Base-by-base conservation (phyloP, 495 filamentous ascomycete genomes). In the Venustampulla echinocandica region DNA sequence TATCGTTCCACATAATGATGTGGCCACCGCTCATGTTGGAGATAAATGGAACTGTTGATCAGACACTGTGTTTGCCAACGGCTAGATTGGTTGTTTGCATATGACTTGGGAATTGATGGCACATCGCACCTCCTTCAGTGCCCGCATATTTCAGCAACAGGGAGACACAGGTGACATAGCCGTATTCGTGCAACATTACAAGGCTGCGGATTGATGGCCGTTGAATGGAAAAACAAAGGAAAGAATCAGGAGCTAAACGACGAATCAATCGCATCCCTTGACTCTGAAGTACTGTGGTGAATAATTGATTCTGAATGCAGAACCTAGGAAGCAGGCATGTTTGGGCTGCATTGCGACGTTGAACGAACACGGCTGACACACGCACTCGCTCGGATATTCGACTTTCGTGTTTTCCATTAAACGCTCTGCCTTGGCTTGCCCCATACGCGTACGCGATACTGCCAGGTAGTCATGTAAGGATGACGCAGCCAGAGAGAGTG, bases 281-380 rank as follows among this genome's bases (percentile, higher is more conserved):
- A 3, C 14, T 39, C 20, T n/a, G 4, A 11, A 22, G 19, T 14
- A 19, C 23, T 45, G 19, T 19, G 9, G 35, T 27, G 15, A 30
- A 30, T 7, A 30, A 7, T 30, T 30, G 27, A 7, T 7, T 30
- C 49, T 48, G 38, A 48, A 25, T 35, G 36, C 38, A 23, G 22
- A 28, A 33, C 24, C 39, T 33, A 15, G 40, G 34, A 42, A 53
- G 39, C 39, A 44, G 30, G 50, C 39, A 34, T 43, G 19, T 40
- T 40, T 38, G 39, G n/a, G 15, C 35, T 53, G 45, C 50, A 48
- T 53, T 30, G 45, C 45, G 39, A 53, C 38, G 45, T 48, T 48
- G 34, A 38, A 44, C 41, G 34, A 41, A 44, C 44, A 53, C 50
- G 50, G 50, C 44, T 48, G 50, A 40, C 50, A 48, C 37, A 21